These are phyloP conservation scores for Mortierella sp. DNA, from an alignment of 371 early-diverging fungal genomes.

Conservation along the genomic window DNA sequence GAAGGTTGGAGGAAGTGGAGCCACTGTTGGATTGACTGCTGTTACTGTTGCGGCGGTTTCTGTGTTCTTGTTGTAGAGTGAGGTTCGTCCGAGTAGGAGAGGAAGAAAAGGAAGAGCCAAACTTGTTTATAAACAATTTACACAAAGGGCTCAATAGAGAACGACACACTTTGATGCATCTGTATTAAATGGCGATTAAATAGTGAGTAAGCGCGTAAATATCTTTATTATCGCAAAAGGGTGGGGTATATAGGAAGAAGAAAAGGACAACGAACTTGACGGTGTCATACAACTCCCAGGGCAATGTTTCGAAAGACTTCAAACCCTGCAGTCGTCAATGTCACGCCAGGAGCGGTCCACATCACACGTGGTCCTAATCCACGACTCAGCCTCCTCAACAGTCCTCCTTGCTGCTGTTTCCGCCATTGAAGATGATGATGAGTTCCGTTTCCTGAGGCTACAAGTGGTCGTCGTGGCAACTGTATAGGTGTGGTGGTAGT, in stretches of 20 bases:
- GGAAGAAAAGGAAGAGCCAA: not conserved
- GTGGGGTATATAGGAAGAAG: not conserved
- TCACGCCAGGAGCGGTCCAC: conserved; percentile 56
- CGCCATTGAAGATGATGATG: not conserved
- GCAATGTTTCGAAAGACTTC: conserved; percentile 40
- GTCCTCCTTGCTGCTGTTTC: not conserved
- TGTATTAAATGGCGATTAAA: too few relatives aligned
- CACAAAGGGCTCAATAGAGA: not conserved
- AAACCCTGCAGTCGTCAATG: conserved; percentile 55
- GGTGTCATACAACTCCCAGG: not conserved
- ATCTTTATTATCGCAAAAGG: not conserved
- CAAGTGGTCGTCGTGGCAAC: not conserved
- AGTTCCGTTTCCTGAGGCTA: not conserved
- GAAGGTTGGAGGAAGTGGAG: not conserved
- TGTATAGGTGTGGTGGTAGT: not conserved
- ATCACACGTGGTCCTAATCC: conserved; percentile 40
- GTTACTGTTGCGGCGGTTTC: not conserved
- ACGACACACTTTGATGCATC: not conserved
- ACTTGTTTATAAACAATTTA: not conserved
- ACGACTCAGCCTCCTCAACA: conserved; percentile 38
- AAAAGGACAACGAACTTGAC: too few relatives aligned
- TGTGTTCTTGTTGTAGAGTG: not conserved
- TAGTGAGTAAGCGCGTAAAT: too few relatives aligned
- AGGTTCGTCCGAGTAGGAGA: not conserved
- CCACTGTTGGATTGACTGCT: not conserved